Evolutionary conservation across 306 rosid genomes (phyloP), one percentile per base, ranked within the genome.

Genomic region (Castanea sativa): DNA sequence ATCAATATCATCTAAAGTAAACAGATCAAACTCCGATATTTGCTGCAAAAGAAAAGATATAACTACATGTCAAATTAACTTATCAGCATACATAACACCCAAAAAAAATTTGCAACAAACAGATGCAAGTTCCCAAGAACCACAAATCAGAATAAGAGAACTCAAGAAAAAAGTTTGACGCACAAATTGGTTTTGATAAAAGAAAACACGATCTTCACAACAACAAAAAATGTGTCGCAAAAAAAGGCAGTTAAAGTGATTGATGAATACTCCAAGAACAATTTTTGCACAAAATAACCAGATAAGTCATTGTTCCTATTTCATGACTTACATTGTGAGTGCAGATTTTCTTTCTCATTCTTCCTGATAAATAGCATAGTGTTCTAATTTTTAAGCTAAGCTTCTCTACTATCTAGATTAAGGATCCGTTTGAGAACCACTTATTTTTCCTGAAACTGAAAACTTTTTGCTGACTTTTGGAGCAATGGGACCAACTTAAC

Each of bases 1-100:
- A 83, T 95, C 99, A 80, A 95, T 89, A 82, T 95, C 98, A 70
- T 95, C 99, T 72, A 91, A 88, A 0, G 96, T 92, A 83, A 95
- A 95, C 77, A 91, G 83, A 78, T 93, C 98, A 23, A 95, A 91
- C 79, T 95, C 98, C 2, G 97, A 93, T 10, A 91, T 97, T 92
- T 95, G 99, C 97, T 94, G 91, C 92, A 83, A 78, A 74, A 85
- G n/a, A 83, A 71, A 19, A 29, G 75, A 27, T 10, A 75, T 27
- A 55, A 19, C 33, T 73, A 80, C 13, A 52, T 16, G 43, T 78
- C 80, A 85, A 55, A 29, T 78, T 51, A 73, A 85, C 35, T 79
- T 15, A 51, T 71, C 75, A 71, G 41, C 68, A 52, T 29, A 8
- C 41, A 72, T 18, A 64, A 13, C 76, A 72, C 14, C 68, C 12